A percentile compares a stretch with the other conserved stretches of the same genome.
These are phyloP conservation scores for Pythium dissotocum DNA, from an alignment of 352 stramenopile genomes.

Conservation along the genomic window DNA sequence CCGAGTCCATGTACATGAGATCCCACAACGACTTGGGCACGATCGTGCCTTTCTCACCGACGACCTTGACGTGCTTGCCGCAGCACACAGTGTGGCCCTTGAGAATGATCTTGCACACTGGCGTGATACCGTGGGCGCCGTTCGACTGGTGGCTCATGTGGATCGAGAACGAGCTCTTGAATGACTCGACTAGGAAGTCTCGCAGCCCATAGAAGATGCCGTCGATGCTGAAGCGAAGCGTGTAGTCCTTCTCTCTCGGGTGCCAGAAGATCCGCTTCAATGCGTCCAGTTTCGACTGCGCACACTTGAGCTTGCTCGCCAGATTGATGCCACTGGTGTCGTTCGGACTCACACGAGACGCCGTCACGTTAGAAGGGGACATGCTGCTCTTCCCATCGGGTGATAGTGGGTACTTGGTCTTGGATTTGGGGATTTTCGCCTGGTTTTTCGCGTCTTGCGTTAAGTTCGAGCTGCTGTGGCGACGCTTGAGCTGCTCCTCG, in stretches of 20 bases:
- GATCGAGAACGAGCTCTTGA: slow-evolving; percentile 59
- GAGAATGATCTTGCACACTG: slow-evolving; percentile 60
- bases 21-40: slow-evolving; percentile 82
- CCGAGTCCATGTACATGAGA: slow-evolving; percentile 71
- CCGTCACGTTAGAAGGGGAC: slow-evolving; percentile 5
- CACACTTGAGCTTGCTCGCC: slow-evolving; percentile 53
- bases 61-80: slow-evolving; percentile 76
- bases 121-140: slow-evolving; percentile 60
- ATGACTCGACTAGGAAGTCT: slow-evolving; percentile 68
- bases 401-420: slow-evolving; percentile 18
- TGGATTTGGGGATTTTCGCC: background rate
- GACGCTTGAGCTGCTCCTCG: slow-evolving; percentile 48
- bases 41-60: slow-evolving; percentile 72
- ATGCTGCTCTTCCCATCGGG: slow-evolving; percentile 18
- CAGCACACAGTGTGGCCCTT: slow-evolving; percentile 66
- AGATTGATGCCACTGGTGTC: slow-evolving; percentile 54
- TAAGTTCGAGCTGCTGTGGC: slow-evolving; percentile 35
- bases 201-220: slow-evolving; percentile 79
- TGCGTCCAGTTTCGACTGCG: slow-evolving; percentile 70
- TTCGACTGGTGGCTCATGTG: slow-evolving; percentile 75
- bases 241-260: slow-evolving; percentile 70
- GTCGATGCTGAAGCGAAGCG: slow-evolving; percentile 73
- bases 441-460: slow-evolving; percentile 5
- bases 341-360: slow-evolving; percentile 31
- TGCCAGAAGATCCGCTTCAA: slow-evolving; percentile 73